These are phyloP conservation scores for Phytophthora agathidicida DNA, from an alignment of 352 stramenopile species.

Conservation along the genomic window DNA sequence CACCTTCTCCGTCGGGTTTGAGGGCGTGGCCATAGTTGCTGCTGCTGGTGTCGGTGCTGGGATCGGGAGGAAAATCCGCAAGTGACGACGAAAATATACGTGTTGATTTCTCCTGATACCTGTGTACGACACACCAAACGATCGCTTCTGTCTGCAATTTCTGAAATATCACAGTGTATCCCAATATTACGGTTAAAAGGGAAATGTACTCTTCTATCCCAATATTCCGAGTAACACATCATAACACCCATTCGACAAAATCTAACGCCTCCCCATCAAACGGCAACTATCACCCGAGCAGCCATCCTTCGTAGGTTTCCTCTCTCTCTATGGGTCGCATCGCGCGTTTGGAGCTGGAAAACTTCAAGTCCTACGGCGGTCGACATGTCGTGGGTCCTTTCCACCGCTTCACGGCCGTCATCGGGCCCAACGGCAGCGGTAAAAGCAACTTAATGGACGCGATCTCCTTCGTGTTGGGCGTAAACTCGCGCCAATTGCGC, in stretches of 20 bases:
- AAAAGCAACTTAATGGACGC: conserved; percentile 97
- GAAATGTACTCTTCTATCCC: too few species aligned
- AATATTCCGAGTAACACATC: too few species aligned
- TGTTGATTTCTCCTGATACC: conserved; percentile 7
- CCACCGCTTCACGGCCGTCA: conserved; percentile 97
- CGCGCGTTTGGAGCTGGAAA: conserved; percentile 96
- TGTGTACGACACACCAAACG: conserved; percentile 1
- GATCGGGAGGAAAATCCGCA: conserved; percentile 13
- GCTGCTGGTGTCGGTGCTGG: neutral
- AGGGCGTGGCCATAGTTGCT: conserved; percentile 46
- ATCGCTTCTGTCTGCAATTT: too few species aligned
- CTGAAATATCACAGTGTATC: too few species aligned
- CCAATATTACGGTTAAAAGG: too few species aligned
- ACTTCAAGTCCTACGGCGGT: conserved; percentile 99
- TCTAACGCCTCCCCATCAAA: too few species aligned
- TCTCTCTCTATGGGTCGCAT: conserved; percentile 82
- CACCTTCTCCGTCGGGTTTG: conserved; percentile 75
- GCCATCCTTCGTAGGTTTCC: neutral
- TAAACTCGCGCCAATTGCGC: conserved; percentile 96
- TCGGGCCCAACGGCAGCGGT: conserved; percentile 97
- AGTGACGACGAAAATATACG: conserved; percentile 20
- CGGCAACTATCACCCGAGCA: neutral
- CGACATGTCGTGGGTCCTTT: conserved; percentile 96
- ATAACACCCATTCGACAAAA: too few species aligned
- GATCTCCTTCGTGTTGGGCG: conserved; percentile 98